These are phyloP conservation scores for Pichia sp. DNA, from an alignment of 1,139 yeast species.

Conservation along the genomic window DNA sequence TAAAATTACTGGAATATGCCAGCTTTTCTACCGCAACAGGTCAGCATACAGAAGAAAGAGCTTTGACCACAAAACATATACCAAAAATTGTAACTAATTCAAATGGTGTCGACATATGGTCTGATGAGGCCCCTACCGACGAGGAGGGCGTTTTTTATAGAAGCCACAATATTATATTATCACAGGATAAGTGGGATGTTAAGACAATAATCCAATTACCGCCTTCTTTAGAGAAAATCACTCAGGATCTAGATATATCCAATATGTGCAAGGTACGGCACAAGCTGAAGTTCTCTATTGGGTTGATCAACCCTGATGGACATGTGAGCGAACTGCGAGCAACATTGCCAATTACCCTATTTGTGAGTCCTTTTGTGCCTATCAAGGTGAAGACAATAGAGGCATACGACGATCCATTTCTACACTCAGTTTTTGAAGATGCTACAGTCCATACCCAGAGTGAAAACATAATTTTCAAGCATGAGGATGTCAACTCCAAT, in stretches of 20 bases:
- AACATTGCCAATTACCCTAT: slow-evolving; percentile 58
- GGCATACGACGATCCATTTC: slow-evolving; percentile 28
- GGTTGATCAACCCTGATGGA: slow-evolving; percentile 24
- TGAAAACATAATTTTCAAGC: slow-evolving; percentile 27
- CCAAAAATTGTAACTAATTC: slow-evolving; percentile 32
- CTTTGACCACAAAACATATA: slow-evolving; percentile 42
- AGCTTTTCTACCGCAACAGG: slow-evolving; percentile 59
- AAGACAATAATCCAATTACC: slow-evolving; percentile 62
- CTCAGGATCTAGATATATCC: slow-evolving; percentile 77
- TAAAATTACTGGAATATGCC: slow-evolving; percentile 64
- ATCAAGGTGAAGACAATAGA: slow-evolving; percentile 47
- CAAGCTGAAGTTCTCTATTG: slow-evolving; percentile 44
- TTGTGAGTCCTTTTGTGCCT: slow-evolving; percentile 79
- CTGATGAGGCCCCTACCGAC: slow-evolving; percentile 28
- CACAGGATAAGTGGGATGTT: slow-evolving; percentile 75
- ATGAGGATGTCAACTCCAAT: slow-evolving; percentile 18
- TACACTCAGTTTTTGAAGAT: slow-evolving; percentile 27
- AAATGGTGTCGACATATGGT: slow-evolving; percentile 36
- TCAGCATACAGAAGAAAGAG: slow-evolving; percentile 56
- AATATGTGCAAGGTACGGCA: slow-evolving; percentile 62
- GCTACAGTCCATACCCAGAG: slow-evolving; percentile 27
- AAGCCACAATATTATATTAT: slow-evolving; percentile 31
- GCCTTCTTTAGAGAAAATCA: slow-evolving; percentile 63
- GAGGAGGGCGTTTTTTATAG: slow-evolving; percentile 32
- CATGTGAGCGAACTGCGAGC: slow-evolving; percentile 68